Percentiles rank a stretch among this genome's conserved stretches.
These are phyloP conservation scores for Leishmania braziliensis DNA, from an alignment of 208 protist species.

Conservation along the genomic window DNA sequence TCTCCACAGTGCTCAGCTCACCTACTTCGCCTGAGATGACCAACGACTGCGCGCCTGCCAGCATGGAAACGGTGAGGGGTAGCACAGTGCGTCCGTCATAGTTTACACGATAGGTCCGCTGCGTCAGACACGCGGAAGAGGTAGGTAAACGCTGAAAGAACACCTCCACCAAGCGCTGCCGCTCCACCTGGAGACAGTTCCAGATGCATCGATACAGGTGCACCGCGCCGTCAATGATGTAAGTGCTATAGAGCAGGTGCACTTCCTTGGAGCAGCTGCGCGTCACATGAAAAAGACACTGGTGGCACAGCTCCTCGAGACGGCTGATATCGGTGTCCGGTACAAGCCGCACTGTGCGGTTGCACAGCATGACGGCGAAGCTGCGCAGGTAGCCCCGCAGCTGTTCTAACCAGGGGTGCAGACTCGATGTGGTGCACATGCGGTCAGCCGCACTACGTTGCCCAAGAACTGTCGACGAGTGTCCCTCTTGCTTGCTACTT, in stretches of 20 bases:
- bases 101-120: conserved; percentile 39
- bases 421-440: neutral
- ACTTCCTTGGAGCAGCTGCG: conserved; percentile 38
- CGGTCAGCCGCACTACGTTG: neutral
- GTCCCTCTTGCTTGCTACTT: neutral
- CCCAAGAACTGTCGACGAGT: neutral
- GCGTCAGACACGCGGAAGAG: conserved; percentile 39
- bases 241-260: conserved; percentile 50
- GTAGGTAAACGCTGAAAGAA: conserved; percentile 65
- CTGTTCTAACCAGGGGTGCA: conserved; percentile 50
- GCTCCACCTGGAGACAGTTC: conserved; percentile 60
- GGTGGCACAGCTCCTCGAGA: conserved; percentile 75
- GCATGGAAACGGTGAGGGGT: conserved; percentile 65
- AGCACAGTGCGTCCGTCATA: conserved; percentile 46
- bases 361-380: conserved; percentile 47
- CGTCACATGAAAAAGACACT: conserved; percentile 55
- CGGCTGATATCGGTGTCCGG: conserved; percentile 56
- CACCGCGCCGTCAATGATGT: conserved; percentile 59
- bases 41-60: conserved; percentile 75
- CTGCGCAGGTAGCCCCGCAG: conserved; percentile 56
- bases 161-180: conserved; percentile 32
- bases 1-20: conserved; percentile 17
- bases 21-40: conserved; percentile 19
- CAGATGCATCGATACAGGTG: conserved; percentile 70
- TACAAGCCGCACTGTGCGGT: conserved; percentile 47